Evolutionary conservation across 2,329 filamentous ascomycete species (phyloP).

Genomic region (Colletotrichum limetticola): DNA sequence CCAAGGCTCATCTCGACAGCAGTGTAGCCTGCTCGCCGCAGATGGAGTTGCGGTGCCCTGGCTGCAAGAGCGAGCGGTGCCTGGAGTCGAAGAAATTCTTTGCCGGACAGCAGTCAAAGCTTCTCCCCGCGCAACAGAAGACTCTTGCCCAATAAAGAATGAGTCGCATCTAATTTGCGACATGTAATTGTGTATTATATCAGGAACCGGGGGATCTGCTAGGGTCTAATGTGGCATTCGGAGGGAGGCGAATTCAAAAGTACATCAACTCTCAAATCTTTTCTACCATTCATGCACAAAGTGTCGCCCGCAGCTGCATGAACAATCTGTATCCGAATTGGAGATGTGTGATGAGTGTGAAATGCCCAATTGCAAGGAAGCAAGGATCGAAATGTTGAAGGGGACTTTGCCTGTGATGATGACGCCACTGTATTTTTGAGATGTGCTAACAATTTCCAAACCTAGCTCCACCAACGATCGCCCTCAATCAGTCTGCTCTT

Average conservation of each 20-base stretch:
- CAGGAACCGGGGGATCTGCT: slow-evolving; percentile 12
- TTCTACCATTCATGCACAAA: neutral
- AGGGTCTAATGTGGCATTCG: slow-evolving; percentile 8
- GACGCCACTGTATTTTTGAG: slow-evolving; percentile 19
- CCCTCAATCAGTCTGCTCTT: neutral
- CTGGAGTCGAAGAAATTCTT: slow-evolving; percentile 80
- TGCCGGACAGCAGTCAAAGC: slow-evolving; percentile 47
- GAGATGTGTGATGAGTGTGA: neutral
- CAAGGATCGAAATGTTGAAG: neutral
- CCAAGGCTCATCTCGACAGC: slow-evolving; percentile 79
- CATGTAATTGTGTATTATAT: slow-evolving; percentile 28
- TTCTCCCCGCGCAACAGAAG: slow-evolving; percentile 13
- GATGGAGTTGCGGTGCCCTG: slow-evolving; percentile 92
- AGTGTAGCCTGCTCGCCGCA: slow-evolving; percentile 78
- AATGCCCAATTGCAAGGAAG: neutral
- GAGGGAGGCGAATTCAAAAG: slow-evolving; percentile 3
- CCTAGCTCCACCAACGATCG: slow-evolving; percentile 11
- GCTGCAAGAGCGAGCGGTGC: slow-evolving; percentile 91
- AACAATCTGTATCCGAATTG: neutral
- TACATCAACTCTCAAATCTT: neutral
- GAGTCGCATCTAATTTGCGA: neutral
- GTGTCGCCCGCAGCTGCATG: neutral
- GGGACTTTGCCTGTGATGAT: slow-evolving; percentile 11
- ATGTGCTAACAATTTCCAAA: slow-evolving; percentile 29
- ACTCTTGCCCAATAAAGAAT: slow-evolving; percentile 10